Percentiles rank a stretch among this genome's conserved stretches.
These are phyloP conservation scores for Ophiostoma perfectum DNA, from an alignment of 2,329 filamentous ascomycete genomes.

Conservation along the genomic window DNA sequence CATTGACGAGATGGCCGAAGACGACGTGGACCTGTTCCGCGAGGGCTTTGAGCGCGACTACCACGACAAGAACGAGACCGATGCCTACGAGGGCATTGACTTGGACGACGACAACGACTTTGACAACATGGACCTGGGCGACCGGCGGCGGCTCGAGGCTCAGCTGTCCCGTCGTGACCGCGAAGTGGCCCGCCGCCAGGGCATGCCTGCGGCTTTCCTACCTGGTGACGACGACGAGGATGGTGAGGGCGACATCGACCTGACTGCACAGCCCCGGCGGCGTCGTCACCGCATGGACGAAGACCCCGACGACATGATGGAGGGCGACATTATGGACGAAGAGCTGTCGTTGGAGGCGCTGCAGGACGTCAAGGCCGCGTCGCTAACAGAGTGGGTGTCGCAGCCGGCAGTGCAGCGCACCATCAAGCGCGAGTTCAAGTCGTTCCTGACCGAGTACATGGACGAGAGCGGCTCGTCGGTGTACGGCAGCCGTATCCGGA, in stretches of 20 bases:
- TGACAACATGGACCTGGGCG: conserved; percentile 60
- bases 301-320: conserved; percentile 86
- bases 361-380: conserved; percentile 87
- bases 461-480: conserved; percentile 86
- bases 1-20: conserved; percentile 74
- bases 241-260: conserved; percentile 73
- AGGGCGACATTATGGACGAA: conserved; percentile 89
- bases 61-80: conserved; percentile 58
- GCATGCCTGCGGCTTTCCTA: conserved; percentile 67
- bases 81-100: conserved; percentile 63
- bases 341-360: conserved; percentile 88
- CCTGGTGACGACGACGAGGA: conserved; percentile 84
- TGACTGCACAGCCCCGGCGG: conserved; percentile 78
- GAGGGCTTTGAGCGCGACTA: conserved; percentile 70
- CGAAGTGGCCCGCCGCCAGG: conserved; percentile 59
- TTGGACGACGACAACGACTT: conserved; percentile 76
- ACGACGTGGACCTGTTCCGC: conserved; percentile 72
- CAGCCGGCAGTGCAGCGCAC: conserved; percentile 85
- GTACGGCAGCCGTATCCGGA: conserved; percentile 89
- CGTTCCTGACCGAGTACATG: conserved; percentile 92
- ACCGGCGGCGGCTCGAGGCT: conserved; percentile 64
- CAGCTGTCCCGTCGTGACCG: conserved; percentile 68
- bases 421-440: conserved; percentile 94
- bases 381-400: conserved; percentile 90
- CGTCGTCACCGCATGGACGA: conserved; percentile 90